Evolutionary conservation across 192 early-diverging fungal genomes (phyloP), one percentile per base, ranked within the genome.

Genomic region (Podila epigama): DNA sequence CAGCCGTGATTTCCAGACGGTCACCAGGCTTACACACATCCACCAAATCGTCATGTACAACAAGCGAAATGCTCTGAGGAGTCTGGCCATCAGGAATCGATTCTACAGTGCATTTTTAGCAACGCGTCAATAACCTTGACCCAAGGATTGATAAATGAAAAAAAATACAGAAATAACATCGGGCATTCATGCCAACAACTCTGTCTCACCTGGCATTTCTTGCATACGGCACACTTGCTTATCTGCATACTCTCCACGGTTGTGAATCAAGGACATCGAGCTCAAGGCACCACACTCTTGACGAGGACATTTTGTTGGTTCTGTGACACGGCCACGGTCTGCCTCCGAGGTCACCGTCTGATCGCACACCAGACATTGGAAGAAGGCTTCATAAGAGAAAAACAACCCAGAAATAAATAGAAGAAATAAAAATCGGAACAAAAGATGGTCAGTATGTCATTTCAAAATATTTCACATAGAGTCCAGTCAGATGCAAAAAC

Each of bases 41-140:
- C 0, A 98, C 97, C 48, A 99, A 79, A 66, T 99, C 96, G 66
- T 99, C 96, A 75, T 97, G 95, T 68, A 94, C 75, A 57, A 89
- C 92, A 69, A 99, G 63, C 0, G 96, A 91, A 8, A 98, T 94
- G 13, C 94, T 95, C 75, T 99, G 94, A n/a, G 97, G 97, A 11
- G 97, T 99, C 79, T 99, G 95, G 34, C 97, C 97, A 62, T 98
- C 97, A 28, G 97, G 97, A 41, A 97, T 95, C 29, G 87, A 83
- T 81, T 95, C 93, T 92, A 69, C 16, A 32, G 20, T 29, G 36
- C 28, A 27, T 16, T 18, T n/a, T 29, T 8, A 12, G 4, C 9
- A 52, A 12, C 3, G 7, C 25, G 37, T 11, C 6, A 28, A 34
- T 13, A 31, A 12, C 9, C 28, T 5, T 31, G 20, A 15, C 51